Base-by-base conservation (phyloP, 495 filamentous ascomycete species). In the Penicillium goetzii region DNA sequence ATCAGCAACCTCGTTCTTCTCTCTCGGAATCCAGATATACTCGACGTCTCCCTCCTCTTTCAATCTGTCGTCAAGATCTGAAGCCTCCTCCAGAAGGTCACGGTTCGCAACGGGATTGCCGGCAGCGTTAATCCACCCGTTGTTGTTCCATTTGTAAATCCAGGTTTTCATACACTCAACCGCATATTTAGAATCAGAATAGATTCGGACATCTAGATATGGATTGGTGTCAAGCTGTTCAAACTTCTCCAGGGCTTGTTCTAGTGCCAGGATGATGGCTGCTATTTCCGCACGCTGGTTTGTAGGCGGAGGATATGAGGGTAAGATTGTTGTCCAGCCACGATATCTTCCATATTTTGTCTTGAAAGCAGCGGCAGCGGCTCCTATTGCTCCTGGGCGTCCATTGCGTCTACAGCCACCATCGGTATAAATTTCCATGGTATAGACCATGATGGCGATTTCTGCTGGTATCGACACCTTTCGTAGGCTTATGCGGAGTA, bases 401-500 rank as follows among this genome's bases (percentile, higher is more conserved):
- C 76, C 74, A 60, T 79, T 78, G 54, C 60, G n/a, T 59, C 78
- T 66, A 40, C 78, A 80, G 41, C 70, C 73, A 36, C 80, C 79
- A 41, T 80, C 74, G 32, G 72, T 69, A 51, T 71, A 72, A 59
- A 81, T 74, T 38, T 70, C 33, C 74, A 82, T 80, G 9, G 54
- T 70, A 62, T 78, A 80, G n/a, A 69, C 67, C 73, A 80, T 79
- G 21, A 40, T 68, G 58, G 56, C 23, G 55, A 41, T 17, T 10
- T 12, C 15, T 36, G 15, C 6, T 9, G 1, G 15, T 11, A 2
- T n/a, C 32, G 19, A 5, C 36, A 40, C 36, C 15, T 40, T 2
- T 40, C 14, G 10, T 36, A 12, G 34, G 34, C 36, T 5, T 14
- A 12, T 17, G 36, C 12, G 36, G 36, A 40, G 36, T 40, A 3